Percentiles rank a stretch among this genome's conserved stretches.
Conservation (phyloP, 257 asterid species). For the Buddleja alternifolia region DNA sequence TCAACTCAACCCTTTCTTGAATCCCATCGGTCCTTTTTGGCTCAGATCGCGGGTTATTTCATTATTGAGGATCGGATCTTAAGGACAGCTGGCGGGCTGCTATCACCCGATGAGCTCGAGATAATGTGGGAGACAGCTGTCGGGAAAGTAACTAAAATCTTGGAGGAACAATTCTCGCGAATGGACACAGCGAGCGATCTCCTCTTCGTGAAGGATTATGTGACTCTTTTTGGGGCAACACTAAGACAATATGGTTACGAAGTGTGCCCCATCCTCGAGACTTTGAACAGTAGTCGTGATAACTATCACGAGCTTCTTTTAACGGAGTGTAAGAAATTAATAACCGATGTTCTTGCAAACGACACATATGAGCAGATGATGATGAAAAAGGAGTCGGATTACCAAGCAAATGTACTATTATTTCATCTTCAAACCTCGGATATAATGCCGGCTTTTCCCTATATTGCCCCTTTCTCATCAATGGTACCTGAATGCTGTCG, state of each 20-base stretch:
- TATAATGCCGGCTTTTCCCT: conserved; percentile 95
- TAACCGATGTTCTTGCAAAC: conserved; percentile 49
- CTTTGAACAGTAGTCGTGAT: conserved; percentile 77
- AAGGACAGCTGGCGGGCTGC: conserved; percentile 85
- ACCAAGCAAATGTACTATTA: conserved; percentile 80
- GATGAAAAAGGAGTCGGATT: conserved; percentile 89
- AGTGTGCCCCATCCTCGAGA: conserved; percentile 67
- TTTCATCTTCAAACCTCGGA: conserved; percentile 90
- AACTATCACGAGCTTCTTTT: conserved; percentile 88
- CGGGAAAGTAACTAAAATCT: conserved; percentile 56
- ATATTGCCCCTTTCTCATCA: conserved; percentile 87
- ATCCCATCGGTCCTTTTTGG: conserved; percentile 74
- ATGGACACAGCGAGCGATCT: conserved; percentile 87
- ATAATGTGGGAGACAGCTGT: conserved; percentile 95
- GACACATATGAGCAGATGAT: conserved; percentile 86
- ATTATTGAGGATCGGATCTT: conserved; percentile 91
- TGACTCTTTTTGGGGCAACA: conserved; percentile 91
- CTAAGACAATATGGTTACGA: conserved; percentile 86
- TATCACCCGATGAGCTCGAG: conserved; percentile 73
- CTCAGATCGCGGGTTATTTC: conserved; percentile 83
- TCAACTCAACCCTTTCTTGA: conserved; percentile 73
- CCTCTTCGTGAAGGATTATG: conserved; percentile 86
- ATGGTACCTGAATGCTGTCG: conserved; percentile 93
- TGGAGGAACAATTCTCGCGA: conserved; percentile 73
- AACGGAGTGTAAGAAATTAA: conserved; percentile 70